phyloP scores from a whole-genome alignment of 495 filamentous ascomycete genomes.

The Penicillium bialowiezense region DNA sequence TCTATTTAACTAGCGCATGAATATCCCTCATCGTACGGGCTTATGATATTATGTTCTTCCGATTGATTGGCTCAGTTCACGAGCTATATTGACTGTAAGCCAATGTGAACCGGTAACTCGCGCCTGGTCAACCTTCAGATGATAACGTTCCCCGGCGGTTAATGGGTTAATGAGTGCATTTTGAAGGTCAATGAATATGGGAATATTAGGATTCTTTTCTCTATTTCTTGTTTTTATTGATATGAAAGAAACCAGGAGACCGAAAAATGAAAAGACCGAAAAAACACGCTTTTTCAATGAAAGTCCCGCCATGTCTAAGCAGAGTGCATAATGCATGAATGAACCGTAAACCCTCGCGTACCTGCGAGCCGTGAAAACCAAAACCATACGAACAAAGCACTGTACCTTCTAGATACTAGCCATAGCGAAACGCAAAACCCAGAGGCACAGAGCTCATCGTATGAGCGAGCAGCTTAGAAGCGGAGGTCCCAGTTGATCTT shows the following conservation, averaged over 20 bases:
- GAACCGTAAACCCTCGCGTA: neutral
- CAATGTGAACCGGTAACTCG: no score
- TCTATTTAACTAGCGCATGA: neutral
- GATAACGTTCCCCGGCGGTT: no score
- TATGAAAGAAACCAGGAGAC: no score
- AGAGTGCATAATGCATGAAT: neutral
- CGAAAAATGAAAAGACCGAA: no score
- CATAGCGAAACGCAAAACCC: neutral
- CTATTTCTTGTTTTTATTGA: no score
- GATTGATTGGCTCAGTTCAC: no score
- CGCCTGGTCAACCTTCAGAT: no score
- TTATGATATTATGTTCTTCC: neutral
- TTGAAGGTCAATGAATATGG: no score
- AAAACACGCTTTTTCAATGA: neutral
- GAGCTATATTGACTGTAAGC: no score
- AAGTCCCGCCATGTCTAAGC: neutral
- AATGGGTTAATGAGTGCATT: no score
- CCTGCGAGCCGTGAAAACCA: neutral
- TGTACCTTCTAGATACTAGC: neutral
- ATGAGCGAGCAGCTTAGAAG: constrained; percentile 40
- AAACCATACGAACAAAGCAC: neutral
- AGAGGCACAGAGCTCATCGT: neutral
- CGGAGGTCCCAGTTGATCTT: constrained; percentile 95
- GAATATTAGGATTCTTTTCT: no score
- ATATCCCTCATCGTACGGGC: constrained; percentile 6